A percentile compares a stretch with the other conserved stretches of the same genome.
phyloP scores from a whole-genome alignment of 2,329 filamentous ascomycete species.

The Chaetomium sp. region DNA sequence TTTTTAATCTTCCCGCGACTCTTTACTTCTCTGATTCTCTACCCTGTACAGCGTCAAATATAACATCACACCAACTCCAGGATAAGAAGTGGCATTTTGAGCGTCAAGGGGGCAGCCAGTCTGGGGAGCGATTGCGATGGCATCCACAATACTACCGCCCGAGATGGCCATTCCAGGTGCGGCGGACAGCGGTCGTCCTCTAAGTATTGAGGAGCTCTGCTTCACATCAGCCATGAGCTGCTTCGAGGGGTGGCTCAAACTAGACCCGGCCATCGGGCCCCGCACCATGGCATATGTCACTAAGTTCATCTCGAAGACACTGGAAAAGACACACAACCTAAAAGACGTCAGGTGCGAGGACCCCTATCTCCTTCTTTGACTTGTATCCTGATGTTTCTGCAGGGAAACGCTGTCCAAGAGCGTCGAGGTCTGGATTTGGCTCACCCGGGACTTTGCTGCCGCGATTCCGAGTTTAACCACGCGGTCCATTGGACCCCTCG shows the following conservation, averaged over 20 bases:
- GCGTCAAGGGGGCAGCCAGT: neutral
- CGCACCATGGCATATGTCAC: constrained; percentile 57
- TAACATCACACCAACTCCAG: neutral
- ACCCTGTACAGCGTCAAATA: neutral
- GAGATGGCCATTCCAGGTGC: constrained; percentile 11
- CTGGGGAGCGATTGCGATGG: constrained; percentile 8
- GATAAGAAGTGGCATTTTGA: neutral
- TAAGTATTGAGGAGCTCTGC: constrained; percentile 63
- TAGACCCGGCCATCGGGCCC: constrained; percentile 59
- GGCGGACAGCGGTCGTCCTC: constrained; percentile 19
- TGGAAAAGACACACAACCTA: constrained; percentile 65
- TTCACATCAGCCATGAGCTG: constrained; percentile 63
- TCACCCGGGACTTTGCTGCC: constrained; percentile 62
- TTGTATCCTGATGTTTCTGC: constrained; percentile 12
- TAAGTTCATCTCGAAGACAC: constrained; percentile 60
- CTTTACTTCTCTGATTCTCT: neutral
- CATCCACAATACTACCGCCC: constrained; percentile 12
- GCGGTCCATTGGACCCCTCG: constrained; percentile 59
- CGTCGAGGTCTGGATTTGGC: constrained; percentile 66
- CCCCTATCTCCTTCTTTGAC: neutral
- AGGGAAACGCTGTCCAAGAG: constrained; percentile 64
- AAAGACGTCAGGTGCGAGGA: constrained; percentile 58
- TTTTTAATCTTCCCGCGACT: neutral
- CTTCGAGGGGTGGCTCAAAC: constrained; percentile 63
- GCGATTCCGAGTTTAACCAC: constrained; percentile 63